phyloP scores from a whole-genome alignment of 2,329 filamentous ascomycete genomes.

The Cercospora janseana region DNA sequence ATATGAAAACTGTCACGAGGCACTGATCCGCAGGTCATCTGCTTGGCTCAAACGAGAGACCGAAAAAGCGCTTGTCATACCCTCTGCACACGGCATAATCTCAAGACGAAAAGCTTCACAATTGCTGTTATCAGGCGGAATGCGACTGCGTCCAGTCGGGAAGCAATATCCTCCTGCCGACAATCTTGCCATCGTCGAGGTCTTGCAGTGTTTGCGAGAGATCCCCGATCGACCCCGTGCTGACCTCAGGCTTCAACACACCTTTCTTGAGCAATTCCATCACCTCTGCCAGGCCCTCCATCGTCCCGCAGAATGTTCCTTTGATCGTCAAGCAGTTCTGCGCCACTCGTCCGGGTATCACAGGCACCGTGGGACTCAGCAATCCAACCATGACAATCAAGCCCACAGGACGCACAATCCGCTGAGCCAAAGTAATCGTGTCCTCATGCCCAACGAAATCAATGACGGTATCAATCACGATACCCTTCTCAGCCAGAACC shows the following conservation, averaged over 20 bases:
- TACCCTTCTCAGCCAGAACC: conserved; percentile 20
- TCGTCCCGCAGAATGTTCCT: conserved; percentile 45
- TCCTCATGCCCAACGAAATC: conserved; percentile 30
- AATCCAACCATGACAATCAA: conserved; percentile 28
- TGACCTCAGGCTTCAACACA: conserved; percentile 39
- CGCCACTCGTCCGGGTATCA: conserved; percentile 21
- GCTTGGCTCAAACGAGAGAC: no score
- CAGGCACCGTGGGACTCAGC: conserved; percentile 18
- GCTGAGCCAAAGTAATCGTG: conserved; percentile 26
- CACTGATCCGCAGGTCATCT: no score
- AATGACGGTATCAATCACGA: conserved; percentile 27
- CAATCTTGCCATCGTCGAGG: conserved; percentile 40
- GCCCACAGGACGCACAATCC: conserved; percentile 23
- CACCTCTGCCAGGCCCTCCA: conserved; percentile 42
- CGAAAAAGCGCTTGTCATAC: no score
- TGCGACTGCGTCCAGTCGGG: conserved; percentile 27
- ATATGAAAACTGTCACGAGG: no score
- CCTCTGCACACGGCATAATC: background rate
- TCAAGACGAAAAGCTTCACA: background rate
- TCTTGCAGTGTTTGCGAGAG: conserved; percentile 39
- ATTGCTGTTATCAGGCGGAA: no score
- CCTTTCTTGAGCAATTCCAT: conserved; percentile 40
- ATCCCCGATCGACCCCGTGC: conserved; percentile 35
- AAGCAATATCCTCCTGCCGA: conserved; percentile 33
- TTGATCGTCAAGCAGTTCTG: conserved; percentile 26